Percentiles rank a stretch among this genome's conserved stretches.
phyloP scores from a whole-genome alignment of 495 filamentous ascomycete genomes.

The Delitschia confertaspora region DNA sequence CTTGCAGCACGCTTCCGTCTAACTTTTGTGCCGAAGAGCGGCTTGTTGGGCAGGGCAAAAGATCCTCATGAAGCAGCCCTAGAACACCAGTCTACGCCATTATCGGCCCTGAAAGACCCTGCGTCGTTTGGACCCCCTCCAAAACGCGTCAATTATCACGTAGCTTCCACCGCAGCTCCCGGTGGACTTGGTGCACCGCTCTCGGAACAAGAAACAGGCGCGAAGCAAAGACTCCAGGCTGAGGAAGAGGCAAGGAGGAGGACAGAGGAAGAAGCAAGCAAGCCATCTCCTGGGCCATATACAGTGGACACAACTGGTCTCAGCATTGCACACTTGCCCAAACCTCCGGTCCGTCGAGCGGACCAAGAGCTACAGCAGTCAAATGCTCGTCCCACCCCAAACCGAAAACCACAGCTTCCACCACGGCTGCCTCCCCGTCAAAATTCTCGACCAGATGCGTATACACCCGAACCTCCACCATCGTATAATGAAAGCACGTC shows the following conservation, averaged over 20 bases:
- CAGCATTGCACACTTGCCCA: conserved; percentile 57
- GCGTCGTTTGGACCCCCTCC: conserved; percentile 78
- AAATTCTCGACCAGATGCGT: conserved; percentile 41
- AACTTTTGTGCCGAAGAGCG: conserved; percentile 31
- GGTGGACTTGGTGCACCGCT: conserved; percentile 44
- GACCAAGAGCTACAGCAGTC: conserved; percentile 41
- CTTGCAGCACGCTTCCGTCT: too few species aligned
- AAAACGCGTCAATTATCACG: conserved; percentile 53
- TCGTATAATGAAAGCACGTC: conserved; percentile 40
- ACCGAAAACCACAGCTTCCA: conserved; percentile 49
- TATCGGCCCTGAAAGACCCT: conserved; percentile 76
- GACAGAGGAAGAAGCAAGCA: conserved; percentile 34
- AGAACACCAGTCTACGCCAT: conserved; percentile 53
- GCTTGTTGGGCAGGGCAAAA: conserved; percentile 40
- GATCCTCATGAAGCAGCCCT: conserved; percentile 33
- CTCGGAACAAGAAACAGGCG: conserved; percentile 37
- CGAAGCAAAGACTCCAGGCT: conserved; percentile 28
- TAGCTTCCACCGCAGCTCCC: conserved; percentile 38
- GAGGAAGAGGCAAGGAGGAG: conserved; percentile 12
- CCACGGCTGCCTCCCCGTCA: conserved; percentile 69
- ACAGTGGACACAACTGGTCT: conserved; percentile 62
- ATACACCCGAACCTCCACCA: conserved; percentile 45
- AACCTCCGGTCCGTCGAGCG: conserved; percentile 54
- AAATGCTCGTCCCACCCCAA: conserved; percentile 26
- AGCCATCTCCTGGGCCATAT: conserved; percentile 57